Evolutionary conservation across 2,329 filamentous ascomycete species (phyloP).

Genomic region (Cercospora janseana): DNA sequence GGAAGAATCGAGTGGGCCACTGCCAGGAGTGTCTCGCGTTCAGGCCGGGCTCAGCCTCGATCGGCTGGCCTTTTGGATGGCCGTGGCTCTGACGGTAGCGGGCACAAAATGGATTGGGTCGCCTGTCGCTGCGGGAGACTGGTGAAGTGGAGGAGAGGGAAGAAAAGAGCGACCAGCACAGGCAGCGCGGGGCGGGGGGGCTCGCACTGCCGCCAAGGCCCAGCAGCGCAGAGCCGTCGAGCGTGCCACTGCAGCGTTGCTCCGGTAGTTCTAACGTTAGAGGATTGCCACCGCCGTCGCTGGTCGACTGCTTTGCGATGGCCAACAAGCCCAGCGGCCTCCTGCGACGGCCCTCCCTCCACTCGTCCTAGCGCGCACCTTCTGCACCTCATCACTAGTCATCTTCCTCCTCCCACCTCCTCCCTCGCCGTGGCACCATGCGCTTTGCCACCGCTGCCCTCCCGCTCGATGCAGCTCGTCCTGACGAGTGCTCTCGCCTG

Average conservation of each 20-base stretch:
- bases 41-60: slow-evolving; percentile 16
- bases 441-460: too few species aligned
- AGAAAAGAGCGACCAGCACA: slow-evolving; percentile 4
- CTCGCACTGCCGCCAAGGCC: neutral
- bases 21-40: slow-evolving; percentile 14
- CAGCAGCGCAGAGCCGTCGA: neutral
- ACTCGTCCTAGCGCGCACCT: neutral
- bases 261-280: too few species aligned
- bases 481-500: too few species aligned
- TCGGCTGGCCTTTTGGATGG: slow-evolving; percentile 14
- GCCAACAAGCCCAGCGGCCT: neutral
- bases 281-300: too few species aligned
- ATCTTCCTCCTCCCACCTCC: neutral
- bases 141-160: neutral
- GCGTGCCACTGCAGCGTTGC: slow-evolving; percentile 1
- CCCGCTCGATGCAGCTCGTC: too few species aligned
- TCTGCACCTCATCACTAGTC: neutral
- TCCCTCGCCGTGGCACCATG: neutral
- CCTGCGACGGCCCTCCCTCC: neutral
- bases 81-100: slow-evolving; percentile 7
- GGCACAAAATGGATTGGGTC: slow-evolving; percentile 12
- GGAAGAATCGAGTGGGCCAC: slow-evolving; percentile 4
- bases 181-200: neutral
- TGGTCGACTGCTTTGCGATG: too few species aligned
- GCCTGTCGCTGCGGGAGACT: slow-evolving; percentile 7